Percentiles rank a stretch among this genome's conserved stretches.
phyloP scores from a whole-genome alignment of 2,329 filamentous ascomycete species.

The Phyllosticta paracitricarpa region DNA sequence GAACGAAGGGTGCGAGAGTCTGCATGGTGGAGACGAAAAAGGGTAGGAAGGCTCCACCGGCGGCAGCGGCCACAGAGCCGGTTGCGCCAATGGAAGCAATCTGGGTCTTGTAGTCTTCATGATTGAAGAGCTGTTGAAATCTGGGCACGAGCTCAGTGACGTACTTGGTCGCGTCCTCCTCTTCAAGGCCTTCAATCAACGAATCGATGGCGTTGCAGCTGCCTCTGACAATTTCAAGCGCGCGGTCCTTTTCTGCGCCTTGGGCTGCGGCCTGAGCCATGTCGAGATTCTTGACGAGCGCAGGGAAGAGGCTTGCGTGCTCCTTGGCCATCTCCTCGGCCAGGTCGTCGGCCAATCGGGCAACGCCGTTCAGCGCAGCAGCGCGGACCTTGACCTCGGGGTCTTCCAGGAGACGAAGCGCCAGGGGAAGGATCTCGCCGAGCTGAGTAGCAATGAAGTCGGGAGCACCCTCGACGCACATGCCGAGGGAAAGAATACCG shows the following conservation, averaged over 20 bases:
- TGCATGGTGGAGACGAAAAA: conserved; percentile 89
- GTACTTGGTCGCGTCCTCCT: conserved; percentile 71
- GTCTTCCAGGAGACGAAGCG: conserved; percentile 76
- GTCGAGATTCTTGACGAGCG: conserved; percentile 81
- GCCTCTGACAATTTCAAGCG: conserved; percentile 75
- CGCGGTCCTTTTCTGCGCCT: conserved; percentile 58
- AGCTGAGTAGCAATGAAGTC: conserved; percentile 96
- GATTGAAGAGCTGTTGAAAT: conserved; percentile 72
- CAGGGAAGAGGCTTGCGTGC: conserved; percentile 74
- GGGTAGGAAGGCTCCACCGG: conserved; percentile 74
- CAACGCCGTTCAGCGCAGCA: conserved; percentile 77
- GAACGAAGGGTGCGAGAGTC: conserved; percentile 72
- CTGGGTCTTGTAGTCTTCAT: conserved; percentile 84
- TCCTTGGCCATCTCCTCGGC: conserved; percentile 80
- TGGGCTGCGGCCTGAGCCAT: conserved; percentile 60
- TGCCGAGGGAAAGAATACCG: conserved; percentile 82
- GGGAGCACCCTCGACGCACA: conserved; percentile 90
- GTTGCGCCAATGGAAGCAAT: conserved; percentile 79
- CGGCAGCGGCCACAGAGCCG: conserved; percentile 79
- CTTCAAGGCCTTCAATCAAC: conserved; percentile 75
- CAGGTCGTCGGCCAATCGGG: conserved; percentile 85
- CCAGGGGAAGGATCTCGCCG: conserved; percentile 70
- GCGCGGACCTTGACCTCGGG: conserved; percentile 74
- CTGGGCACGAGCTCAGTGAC: conserved; percentile 73
- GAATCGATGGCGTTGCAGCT: conserved; percentile 87